These are phyloP conservation scores for Coffea eugenioides DNA, from an alignment of 257 asterid genomes.

Conservation along the genomic window DNA sequence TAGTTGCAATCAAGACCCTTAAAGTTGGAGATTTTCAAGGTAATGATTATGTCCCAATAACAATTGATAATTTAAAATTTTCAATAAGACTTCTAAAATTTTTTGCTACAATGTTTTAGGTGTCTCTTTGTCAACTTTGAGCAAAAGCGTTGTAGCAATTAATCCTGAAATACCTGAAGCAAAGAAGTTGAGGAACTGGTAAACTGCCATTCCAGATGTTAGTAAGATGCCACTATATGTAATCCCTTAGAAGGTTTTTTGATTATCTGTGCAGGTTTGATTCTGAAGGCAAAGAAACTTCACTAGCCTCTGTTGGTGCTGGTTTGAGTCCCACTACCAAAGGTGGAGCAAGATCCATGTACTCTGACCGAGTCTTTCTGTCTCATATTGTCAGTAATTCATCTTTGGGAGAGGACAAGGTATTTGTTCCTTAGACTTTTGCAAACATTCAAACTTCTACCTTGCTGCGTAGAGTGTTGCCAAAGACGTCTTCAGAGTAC, in stretches of 20 bases:
- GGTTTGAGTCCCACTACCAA: constrained; percentile 49
- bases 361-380: constrained; percentile 64
- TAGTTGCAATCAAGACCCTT: constrained; percentile 85
- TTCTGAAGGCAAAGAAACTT: constrained; percentile 82
- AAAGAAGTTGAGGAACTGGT: constrained; percentile 75
- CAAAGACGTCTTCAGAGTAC: background rate
- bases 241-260: background rate
- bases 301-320: constrained; percentile 70
- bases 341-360: constrained; percentile 57
- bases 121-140: constrained; percentile 74
- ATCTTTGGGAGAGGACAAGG: constrained; percentile 82
- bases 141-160: constrained; percentile 62
- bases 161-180: constrained; percentile 91
- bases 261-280: constrained; percentile 56
- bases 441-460: background rate
- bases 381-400: constrained; percentile 69
- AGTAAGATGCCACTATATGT: background rate
- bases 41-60: constrained; percentile 8
- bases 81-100: background rate
- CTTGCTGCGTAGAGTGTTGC: background rate
- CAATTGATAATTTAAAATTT: background rate
- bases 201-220: constrained; percentile 1
- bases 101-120: constrained; percentile 41
- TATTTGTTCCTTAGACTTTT: constrained; percentile 16
- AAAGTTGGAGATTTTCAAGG: constrained; percentile 96